phyloP scores from a whole-genome alignment of 2,329 filamentous ascomycete species.

The Diaporthe helianthi region DNA sequence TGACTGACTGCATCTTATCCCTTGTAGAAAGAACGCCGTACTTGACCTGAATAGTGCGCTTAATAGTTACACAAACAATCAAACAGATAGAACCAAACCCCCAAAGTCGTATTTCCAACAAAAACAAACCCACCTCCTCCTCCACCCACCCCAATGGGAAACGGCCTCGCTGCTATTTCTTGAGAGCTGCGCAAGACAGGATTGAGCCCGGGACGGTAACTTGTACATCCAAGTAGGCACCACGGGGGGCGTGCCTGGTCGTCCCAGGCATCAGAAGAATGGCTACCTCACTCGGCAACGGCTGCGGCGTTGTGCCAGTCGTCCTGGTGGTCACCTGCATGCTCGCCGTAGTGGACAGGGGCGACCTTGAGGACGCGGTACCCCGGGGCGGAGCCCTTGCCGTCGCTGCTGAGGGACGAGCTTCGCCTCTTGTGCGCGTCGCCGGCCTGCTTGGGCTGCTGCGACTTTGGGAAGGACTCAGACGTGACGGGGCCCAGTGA shows the following conservation, averaged over 20 bases:
- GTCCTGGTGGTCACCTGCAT: constrained; percentile 61
- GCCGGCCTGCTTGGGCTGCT: constrained; percentile 38
- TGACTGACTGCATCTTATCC: neutral
- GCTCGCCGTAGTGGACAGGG: constrained; percentile 69
- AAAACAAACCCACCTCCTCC: too few relatives aligned
- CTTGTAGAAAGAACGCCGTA: constrained; percentile 15
- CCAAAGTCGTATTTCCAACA: too few relatives aligned
- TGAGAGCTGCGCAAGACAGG: neutral
- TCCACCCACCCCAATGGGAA: too few relatives aligned
- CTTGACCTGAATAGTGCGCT: constrained; percentile 8
- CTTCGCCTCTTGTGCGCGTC: constrained; percentile 54
- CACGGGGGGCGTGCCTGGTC: neutral
- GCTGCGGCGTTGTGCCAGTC: constrained; percentile 60
- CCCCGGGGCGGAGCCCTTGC: constrained; percentile 45
- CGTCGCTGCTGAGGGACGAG: constrained; percentile 59
- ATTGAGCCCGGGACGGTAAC: neutral
- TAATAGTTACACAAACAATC: neutral
- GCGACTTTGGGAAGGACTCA: constrained; percentile 58
- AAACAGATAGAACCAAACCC: neutral
- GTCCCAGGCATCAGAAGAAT: neutral
- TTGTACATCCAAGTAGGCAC: neutral
- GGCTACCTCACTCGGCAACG: constrained; percentile 44
- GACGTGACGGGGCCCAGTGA: constrained; percentile 66
- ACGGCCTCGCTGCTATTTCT: neutral
- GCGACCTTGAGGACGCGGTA: constrained; percentile 68